Base-by-base conservation (phyloP, 306 rosid species). In the Rosa lucieae region DNA sequence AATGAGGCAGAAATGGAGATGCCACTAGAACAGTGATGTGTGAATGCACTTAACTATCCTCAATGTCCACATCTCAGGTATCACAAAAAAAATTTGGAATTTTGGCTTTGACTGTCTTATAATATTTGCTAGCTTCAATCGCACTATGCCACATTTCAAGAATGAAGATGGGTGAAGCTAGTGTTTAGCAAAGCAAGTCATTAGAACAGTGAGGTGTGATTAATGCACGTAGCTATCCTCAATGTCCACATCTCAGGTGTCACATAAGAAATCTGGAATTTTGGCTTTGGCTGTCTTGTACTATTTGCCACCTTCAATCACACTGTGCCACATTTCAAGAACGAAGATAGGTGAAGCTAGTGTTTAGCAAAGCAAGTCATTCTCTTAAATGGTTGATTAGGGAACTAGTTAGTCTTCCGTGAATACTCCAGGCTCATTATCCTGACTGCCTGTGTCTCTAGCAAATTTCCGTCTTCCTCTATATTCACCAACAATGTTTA, bases 41-140 rank as follows among this genome's bases (percentile, higher is more conserved):
- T 83, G 89, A 82, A 82, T 76, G 80, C 78, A 58, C 13, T 32
- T 35, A 35, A 20, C 59, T 20, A 13, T 77, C 81, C 53, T n/a
- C 70, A 74, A 67, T 29, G 67, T 61, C 84, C 58, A 73, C 81
- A 43, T 79, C 72, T 17, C 32, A 21, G 13, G 23, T 59, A 10
- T 55, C 77, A 49, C 20, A 42, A 70, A n/a, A 52, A 61, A 77
- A 85, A 68, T 84, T 75, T 77, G 47, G 42, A 42, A 20, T 74
- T 83, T 88, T 88, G 87, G 87, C 80, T 15, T 49, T 86, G 81
- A 87, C 85, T 86, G 88, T 85, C 84, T n/a, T 32, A 17, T 29
- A 9, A 37, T 32, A 72, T 72, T 72, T 72, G 10, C 55, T 61
- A 37, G 39, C 43, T 73, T 66, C 67, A 73, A 73, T 73, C n/a